Conservation (phyloP, 805 yeast species). For the Martiniozyma abietophila region DNA sequence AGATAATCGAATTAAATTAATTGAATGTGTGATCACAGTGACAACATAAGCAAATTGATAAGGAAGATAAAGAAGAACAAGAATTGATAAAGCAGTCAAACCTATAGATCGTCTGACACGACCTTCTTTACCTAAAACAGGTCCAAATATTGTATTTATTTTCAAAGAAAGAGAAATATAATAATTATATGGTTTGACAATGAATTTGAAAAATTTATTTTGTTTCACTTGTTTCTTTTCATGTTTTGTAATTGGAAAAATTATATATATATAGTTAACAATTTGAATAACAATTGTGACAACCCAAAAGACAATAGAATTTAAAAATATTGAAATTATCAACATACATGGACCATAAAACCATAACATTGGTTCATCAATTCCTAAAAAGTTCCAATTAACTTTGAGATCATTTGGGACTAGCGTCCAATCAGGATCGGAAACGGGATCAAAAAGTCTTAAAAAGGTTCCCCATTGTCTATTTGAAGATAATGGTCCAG, state of each 20-base stretch:
- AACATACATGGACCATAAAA: constrained; percentile 52
- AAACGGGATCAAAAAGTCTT: constrained; percentile 42
- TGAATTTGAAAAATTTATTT: constrained; percentile 9
- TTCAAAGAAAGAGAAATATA: constrained; percentile 3
- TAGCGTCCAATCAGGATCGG: constrained; percentile 28
- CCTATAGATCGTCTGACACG: constrained; percentile 10
- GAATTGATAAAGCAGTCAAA: constrained; percentile 9
- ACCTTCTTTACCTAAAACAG: constrained; percentile 4
- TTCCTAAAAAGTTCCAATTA: constrained; percentile 60
- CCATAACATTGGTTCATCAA: constrained; percentile 47
- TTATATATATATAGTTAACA: constrained; percentile 2
- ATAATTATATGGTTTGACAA: constrained; percentile 12
- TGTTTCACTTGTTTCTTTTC: background rate
- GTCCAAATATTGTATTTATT: background rate
- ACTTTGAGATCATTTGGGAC: constrained; percentile 19
- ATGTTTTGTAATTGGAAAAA: background rate
- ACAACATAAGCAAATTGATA: constrained; percentile 70
- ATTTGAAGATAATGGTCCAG: constrained; percentile 28
- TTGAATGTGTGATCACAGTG: constrained; percentile 46
- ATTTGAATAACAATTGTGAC: constrained; percentile 11
- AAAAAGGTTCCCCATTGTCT: constrained; percentile 34
- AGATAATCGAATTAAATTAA: constrained; percentile 34
- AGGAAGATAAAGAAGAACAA: constrained; percentile 47
- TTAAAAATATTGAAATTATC: constrained; percentile 35
- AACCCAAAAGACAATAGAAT: constrained; percentile 27